Evolutionary conservation across 106 monocot genomes (phyloP).

Genomic region (Platanthera guangdongensis): DNA sequence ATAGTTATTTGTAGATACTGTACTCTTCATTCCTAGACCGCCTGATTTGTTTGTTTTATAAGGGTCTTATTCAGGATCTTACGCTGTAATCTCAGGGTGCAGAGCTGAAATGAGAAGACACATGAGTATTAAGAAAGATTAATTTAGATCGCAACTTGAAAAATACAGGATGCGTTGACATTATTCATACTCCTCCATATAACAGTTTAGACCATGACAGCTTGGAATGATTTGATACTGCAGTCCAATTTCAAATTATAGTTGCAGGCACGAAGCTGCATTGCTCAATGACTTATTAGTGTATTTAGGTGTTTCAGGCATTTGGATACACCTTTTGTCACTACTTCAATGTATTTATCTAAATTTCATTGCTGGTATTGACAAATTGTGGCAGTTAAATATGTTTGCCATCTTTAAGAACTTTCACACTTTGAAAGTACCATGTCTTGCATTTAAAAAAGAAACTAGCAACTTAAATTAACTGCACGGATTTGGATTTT

Average conservation of each 20-base stretch:
- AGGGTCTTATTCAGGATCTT: background rate
- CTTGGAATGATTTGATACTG: background rate
- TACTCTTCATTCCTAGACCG: background rate
- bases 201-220: background rate
- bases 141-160: background rate
- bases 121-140: background rate
- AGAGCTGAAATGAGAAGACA: background rate
- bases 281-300: background rate
- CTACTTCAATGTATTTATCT: background rate
- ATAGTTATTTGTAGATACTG: background rate
- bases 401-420: background rate
- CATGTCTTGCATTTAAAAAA: background rate
- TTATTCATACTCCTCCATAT: background rate
- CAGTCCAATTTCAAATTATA: background rate
- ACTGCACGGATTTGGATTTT: background rate
- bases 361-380: background rate
- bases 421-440: background rate
- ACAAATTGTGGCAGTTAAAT: background rate
- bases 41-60: background rate
- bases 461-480: background rate
- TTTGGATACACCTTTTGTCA: background rate
- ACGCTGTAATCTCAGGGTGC: background rate
- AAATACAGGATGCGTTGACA: background rate
- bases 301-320: background rate
- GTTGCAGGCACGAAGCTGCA: background rate